A percentile compares a stretch with the other conserved stretches of the same genome.
These are phyloP conservation scores for Jacaranda copaia DNA, from an alignment of 257 asterid species.

Conservation along the genomic window DNA sequence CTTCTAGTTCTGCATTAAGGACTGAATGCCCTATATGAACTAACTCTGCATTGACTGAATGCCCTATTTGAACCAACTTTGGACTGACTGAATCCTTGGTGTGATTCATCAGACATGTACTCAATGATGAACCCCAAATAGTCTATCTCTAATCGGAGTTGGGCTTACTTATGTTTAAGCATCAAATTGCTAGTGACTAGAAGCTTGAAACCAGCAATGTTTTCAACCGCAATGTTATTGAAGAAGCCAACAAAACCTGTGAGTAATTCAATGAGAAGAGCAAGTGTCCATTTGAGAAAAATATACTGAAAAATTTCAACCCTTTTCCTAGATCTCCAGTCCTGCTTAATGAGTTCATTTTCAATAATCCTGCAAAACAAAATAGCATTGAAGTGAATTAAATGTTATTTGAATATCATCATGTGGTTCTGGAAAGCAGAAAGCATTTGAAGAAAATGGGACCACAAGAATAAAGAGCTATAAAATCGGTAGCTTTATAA, in stretches of 20 bases:
- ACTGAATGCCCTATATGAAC: neutral
- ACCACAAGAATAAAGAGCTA: neutral
- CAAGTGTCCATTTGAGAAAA: conserved; percentile 89
- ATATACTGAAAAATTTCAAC: conserved; percentile 80
- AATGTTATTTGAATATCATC: conserved; percentile 5
- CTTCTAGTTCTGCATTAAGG: neutral
- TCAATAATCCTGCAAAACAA: conserved; percentile 76
- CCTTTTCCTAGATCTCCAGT: conserved; percentile 92
- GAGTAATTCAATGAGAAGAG: conserved; percentile 82
- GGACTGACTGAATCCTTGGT: conserved; percentile 6
- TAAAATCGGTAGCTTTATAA: neutral
- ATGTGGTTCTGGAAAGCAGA: neutral
- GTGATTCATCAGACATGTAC: neutral
- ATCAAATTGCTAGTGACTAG: conserved; percentile 65
- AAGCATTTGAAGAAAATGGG: neutral
- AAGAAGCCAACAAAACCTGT: conserved; percentile 88
- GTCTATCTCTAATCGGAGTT: conserved; percentile 6
- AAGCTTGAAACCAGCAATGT: conserved; percentile 91
- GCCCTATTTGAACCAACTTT: too few relatives aligned
- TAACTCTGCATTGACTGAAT: too few relatives aligned
- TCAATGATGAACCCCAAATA: neutral
- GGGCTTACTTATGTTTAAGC: conserved; percentile 67
- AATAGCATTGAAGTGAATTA: conserved; percentile 27
- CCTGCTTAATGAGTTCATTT: conserved; percentile 93
- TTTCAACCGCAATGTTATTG: conserved; percentile 89